Evolutionary conservation across 352 stramenopile genomes (phyloP), one percentile per base, ranked within the genome.

Genomic region (Pythium biforme): DNA sequence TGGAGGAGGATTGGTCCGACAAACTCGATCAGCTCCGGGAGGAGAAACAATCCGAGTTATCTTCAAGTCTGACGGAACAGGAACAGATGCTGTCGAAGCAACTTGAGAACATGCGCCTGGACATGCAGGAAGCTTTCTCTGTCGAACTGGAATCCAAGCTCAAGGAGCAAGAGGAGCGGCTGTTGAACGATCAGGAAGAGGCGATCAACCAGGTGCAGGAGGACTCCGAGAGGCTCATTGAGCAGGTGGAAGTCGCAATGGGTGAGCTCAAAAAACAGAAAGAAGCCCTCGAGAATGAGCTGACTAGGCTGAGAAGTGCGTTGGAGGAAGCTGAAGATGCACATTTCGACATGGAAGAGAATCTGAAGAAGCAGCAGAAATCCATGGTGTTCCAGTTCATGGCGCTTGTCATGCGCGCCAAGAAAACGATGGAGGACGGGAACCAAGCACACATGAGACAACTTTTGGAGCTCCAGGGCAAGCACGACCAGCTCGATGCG

Each of bases 181-280:
- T 89, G 3, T 34, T 78, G 22, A 74, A 74, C 8, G 79, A 90
- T 4, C 81, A 93, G 50, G 84, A 93, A 60, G 84, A 89, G 23
- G 77, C 82, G 1, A 89, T 93, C 41, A 72, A 74, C 6, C 79
- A 90, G 37, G 84, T 90, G 12, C 84, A 93, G 49, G 82, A 92
- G 55, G 84, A 93, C 50, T 90, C 82, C 7, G 84, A 93, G 59
- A 77, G 76, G 34, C 69, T 93, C 31, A 89, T 93, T 40, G 80
- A 88, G 31, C 79, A 91, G 55, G 84, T 93, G 4, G 84, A 93
- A 65, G 37, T 65, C 5, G 84, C 84, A 0, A 92, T 93, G 82
- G 50, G 20, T 0, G 75, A 92, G 57, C 45, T 93, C 1, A 92
- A 90, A 55, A 76, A 70, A 5, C 79, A 93, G 41, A 93, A 93